Percentiles rank a stretch among this genome's conserved stretches.
Evolutionary conservation across 2,329 filamentous ascomycete species (phyloP).

Genomic region (Hymenoscyphus infarciens): DNA sequence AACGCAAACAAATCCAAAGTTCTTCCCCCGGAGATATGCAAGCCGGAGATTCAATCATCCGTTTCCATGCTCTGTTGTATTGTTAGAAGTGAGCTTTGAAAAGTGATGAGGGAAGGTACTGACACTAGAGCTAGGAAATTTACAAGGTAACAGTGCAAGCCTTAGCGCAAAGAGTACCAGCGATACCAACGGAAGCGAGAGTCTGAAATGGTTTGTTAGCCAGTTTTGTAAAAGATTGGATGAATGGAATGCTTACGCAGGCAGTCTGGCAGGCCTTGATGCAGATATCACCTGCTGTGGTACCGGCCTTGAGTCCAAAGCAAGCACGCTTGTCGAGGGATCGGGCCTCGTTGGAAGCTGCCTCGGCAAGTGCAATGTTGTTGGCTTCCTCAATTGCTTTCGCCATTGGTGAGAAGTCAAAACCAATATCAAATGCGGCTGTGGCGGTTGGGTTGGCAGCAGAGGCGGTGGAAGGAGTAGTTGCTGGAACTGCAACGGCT

Average conservation of each 20-base stretch:
- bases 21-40: background rate
- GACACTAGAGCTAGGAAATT: background rate
- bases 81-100: background rate
- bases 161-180: background rate
- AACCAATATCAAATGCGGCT: background rate
- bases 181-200: background rate
- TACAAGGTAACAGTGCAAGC: background rate
- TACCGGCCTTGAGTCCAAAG: background rate
- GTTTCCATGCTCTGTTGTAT: background rate
- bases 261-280: background rate
- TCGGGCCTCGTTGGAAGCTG: background rate
- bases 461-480: background rate
- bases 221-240: background rate
- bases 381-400: background rate
- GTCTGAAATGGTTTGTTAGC: background rate
- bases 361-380: background rate
- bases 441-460: background rate
- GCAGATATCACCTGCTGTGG: background rate
- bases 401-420: background rate
- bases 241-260: background rate
- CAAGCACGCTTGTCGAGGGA: background rate
- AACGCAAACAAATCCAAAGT: background rate
- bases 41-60: background rate
- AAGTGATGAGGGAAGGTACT: background rate
- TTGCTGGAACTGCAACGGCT: background rate